phyloP scores from a whole-genome alignment of 441 rosid genomes.

The Erodium moschatum region DNA sequence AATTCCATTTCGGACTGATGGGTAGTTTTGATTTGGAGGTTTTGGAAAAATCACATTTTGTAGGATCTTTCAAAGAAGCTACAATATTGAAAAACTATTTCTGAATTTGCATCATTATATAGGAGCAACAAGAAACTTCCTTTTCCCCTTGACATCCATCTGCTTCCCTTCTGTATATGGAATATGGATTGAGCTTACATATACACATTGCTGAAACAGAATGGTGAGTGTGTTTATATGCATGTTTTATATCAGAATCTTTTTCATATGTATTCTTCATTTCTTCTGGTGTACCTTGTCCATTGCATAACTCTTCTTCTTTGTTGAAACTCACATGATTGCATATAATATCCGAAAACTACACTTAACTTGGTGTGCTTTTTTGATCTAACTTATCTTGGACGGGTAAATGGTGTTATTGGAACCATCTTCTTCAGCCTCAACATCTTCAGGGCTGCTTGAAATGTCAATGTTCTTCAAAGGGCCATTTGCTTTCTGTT shows the following conservation, averaged over 20 bases:
- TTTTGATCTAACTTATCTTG: constrained; percentile 44
- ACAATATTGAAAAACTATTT: neutral
- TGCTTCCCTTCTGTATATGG: no score
- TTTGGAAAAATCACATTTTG: neutral
- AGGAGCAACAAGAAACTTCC: no score
- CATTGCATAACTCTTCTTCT: neutral
- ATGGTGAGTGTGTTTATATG: no score
- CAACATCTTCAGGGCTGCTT: no score
- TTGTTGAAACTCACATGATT: neutral
- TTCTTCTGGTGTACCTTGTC: no score
- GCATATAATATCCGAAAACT: neutral
- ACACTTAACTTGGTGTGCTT: constrained; percentile 19
- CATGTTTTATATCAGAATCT: no score
- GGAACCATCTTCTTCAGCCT: neutral
- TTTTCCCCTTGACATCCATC: no score
- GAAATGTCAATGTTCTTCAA: no score
- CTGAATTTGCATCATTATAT: neutral
- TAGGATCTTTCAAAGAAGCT: neutral
- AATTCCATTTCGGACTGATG: neutral
- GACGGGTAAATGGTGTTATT: constrained; percentile 32
- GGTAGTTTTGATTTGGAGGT: neutral
- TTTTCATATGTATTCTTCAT: no score
- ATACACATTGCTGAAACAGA: no score
- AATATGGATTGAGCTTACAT: no score
- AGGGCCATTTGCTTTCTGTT: constrained; percentile 40